Percentiles rank a stretch among this genome's conserved stretches.
These are phyloP conservation scores for Mycena haematopus DNA, from an alignment of 768 basidiomycete species.

Conservation along the genomic window DNA sequence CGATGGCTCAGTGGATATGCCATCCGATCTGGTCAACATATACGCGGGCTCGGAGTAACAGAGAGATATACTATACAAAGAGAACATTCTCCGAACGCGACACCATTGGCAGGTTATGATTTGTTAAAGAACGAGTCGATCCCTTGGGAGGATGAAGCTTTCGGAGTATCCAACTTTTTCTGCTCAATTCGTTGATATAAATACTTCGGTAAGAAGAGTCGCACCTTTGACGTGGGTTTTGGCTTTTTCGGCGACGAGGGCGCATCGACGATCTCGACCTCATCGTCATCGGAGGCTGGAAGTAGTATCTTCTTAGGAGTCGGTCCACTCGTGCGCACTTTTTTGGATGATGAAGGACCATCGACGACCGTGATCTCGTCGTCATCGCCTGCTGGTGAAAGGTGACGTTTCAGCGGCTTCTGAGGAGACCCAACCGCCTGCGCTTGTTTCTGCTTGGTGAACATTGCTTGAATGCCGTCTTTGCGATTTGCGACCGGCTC, in stretches of 20 bases:
- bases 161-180: not conserved
- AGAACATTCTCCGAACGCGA: too few relatives aligned
- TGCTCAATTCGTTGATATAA: too few relatives aligned
- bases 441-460: conserved; percentile 62
- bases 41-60: too few relatives aligned
- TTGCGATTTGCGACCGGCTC: conserved; percentile 79
- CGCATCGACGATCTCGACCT: not conserved
- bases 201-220: too few relatives aligned
- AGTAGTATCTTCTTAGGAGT: not conserved
- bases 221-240: conserved; percentile 8
- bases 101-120: not conserved
- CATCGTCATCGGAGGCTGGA: not conserved
- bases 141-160: not conserved
- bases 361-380: conserved; percentile 2
- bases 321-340: not conserved
- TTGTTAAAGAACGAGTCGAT: not conserved
- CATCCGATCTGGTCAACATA: too few relatives aligned
- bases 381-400: conserved; percentile 3
- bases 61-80: too few relatives aligned
- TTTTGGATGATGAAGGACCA: not conserved
- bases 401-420: conserved; percentile 16
- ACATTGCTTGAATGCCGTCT: conserved; percentile 88
- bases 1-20: too few relatives aligned
- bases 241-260: not conserved
- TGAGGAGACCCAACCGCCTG: conserved; percentile 9